phyloP scores from a whole-genome alignment of 2,329 filamentous ascomycete species.

The Chaetomium sp. region DNA sequence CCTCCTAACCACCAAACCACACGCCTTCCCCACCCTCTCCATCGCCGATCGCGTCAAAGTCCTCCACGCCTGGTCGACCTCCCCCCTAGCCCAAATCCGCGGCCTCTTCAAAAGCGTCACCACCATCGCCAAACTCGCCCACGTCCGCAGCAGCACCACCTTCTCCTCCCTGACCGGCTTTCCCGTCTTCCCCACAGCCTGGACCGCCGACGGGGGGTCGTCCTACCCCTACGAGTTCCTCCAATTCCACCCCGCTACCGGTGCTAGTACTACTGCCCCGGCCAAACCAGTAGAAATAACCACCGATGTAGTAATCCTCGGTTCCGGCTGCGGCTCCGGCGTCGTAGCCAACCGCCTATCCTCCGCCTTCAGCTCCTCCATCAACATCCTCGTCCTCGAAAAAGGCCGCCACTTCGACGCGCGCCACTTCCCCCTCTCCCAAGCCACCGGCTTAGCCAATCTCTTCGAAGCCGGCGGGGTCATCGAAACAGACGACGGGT shows the following conservation, averaged over 20 bases:
- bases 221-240: conserved; percentile 53
- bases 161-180: conserved; percentile 53
- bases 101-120: conserved; percentile 50
- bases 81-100: conserved; percentile 50
- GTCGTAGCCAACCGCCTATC: conserved; percentile 76
- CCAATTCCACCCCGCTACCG: conserved; percentile 43
- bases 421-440: conserved; percentile 66
- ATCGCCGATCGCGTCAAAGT: conserved; percentile 54
- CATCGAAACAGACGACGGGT: conserved; percentile 48
- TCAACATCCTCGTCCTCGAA: conserved; percentile 60
- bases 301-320: conserved; percentile 78
- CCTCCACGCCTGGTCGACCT: conserved; percentile 54
- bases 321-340: conserved; percentile 78
- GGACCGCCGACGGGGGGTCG: conserved; percentile 40
- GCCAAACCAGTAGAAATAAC: conserved; percentile 51
- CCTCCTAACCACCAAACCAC: conserved; percentile 60
- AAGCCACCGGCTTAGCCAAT: conserved; percentile 51
- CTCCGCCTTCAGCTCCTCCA: conserved; percentile 56
- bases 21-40: conserved; percentile 56
- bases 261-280: conserved; percentile 19
- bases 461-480: conserved; percentile 65
- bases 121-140: conserved; percentile 47
- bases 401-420: conserved; percentile 73
- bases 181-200: conserved; percentile 45
- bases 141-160: conserved; percentile 48